Base-by-base conservation (phyloP, 441 rosid species). In the Eugenia klotzschiana region DNA sequence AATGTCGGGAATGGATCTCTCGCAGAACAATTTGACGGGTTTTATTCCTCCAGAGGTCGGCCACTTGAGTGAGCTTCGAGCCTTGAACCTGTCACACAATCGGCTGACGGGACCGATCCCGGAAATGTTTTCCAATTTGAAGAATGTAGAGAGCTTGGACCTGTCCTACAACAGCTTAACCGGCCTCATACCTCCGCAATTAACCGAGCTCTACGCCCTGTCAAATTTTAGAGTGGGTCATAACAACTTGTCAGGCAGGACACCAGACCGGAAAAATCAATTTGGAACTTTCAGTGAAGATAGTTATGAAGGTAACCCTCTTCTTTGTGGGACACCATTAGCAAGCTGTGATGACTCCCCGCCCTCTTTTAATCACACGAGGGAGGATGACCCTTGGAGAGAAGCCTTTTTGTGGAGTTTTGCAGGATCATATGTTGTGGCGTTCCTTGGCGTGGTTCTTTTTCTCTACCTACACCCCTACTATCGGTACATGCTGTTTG, bases 81-180 rank as follows among this genome's bases (percentile, higher is more conserved):
- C 72, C 5, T 27, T 58, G 40, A 58, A 58, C 72, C 11, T 58
- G 4, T 58, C 72, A 3, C 72, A 58, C 41, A 58, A 58, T 58
- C 72, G 29, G 29, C 27, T 58, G 72, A 58, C 0, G 2, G 40
- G 72, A 58, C 2, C 10, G 5, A 15, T 58, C 72, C 40, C 72
- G 1, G 12, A 58, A 58, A 58, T 10, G 8, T 27, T 58, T 58
- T 58, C 23, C 23, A 15, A 27, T 15, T 27, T 58, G 1, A 27
- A 58, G 72, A 58, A 58, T 15, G 22, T 58, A 27, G 72, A 58
- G 72, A 58, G 72, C 23, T 60, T 60, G 73, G 73, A 60, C 22
- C 12, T 60, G 0, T 60, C 73, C 23, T 15, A 26, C 73, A 60
- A 60, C 1, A 60, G 1, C 73, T 60, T 60, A 60, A 16, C 1